Base-by-base conservation (phyloP, 352 stramenopile genomes). In the Phytophthora colocasiae region DNA sequence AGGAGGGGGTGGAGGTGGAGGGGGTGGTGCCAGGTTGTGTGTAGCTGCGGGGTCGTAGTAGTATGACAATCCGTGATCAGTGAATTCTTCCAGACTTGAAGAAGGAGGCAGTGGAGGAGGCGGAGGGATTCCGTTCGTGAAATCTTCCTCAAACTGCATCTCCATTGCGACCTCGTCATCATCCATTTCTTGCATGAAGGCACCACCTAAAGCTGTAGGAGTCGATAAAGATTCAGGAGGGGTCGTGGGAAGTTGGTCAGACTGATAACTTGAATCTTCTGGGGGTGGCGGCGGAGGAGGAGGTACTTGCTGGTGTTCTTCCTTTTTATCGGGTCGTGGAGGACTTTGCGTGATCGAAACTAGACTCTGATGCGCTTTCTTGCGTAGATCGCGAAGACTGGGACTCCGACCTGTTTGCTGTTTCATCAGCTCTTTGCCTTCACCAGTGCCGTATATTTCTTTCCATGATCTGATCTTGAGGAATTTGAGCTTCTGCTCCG, bases 141-240 rank as follows among this genome's bases (percentile, higher is more conserved):
- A 66, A 17, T 65, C 43, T 8, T 58, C 54, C 15, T 80, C 62
- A 3, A 53, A 31, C 27, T 73, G 66, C 38, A 55, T 68, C 38
- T 77, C 73, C 26, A 66, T 72, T 9, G 63, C 45, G n/a, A 77
- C 65, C 55, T 83, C 72, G 31, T 81, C 78, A 31, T 84, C 81
- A 6, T 85, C 71, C 46, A 89, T 83, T 65, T 89, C 81, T 36
- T 89, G 76, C 81, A 89, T 89, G 63, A 89, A 89, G 1, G 81
- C 81, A 1, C 78, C 81, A 0, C 68, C 57, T 10, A 66, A 60
- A 22, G 57, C 50, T 43, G 66, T 54, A 3, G 69, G 41, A 15
- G 59, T 63, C 1, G 60, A 41, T 8, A 48, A 58, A 11, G 49
- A 24, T 29, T 63, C 64, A 24, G 43, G 39, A 7, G 59, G 46